Evolutionary conservation across 139 green algal genomes (phyloP).

Genomic region (Micromonas commoda): DNA sequence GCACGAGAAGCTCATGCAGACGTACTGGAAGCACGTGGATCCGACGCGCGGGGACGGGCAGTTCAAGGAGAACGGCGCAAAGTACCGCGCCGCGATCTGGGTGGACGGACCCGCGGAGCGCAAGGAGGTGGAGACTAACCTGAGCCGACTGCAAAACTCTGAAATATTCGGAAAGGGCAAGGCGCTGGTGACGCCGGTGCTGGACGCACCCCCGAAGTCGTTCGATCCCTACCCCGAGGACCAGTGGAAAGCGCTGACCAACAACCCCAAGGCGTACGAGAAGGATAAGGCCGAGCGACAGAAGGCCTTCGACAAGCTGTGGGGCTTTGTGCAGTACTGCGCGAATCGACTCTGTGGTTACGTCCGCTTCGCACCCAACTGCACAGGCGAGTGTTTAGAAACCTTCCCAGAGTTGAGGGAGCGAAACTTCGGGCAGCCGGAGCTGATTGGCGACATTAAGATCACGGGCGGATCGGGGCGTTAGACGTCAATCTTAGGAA

Average conservation of each 20-base stretch:
- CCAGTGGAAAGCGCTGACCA: background rate
- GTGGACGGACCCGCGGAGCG: background rate
- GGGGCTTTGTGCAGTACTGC: slow-evolving; percentile 35
- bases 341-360: slow-evolving; percentile 29
- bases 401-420: slow-evolving; percentile 29
- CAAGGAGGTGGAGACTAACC: background rate
- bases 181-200: background rate
- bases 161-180: background rate
- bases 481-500: no score
- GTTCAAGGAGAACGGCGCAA: slow-evolving; percentile 20
- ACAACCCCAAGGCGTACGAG: slow-evolving; percentile 19
- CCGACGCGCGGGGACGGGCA: slow-evolving; percentile 27
- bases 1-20: slow-evolving; percentile 14
- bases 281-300: slow-evolving; percentile 14
- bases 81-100: slow-evolving; percentile 20
- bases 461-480: slow-evolving; percentile 15
- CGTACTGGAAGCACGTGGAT: slow-evolving; percentile 23
- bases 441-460: slow-evolving; percentile 24
- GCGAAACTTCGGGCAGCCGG: slow-evolving; percentile 26
- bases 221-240: slow-evolving; percentile 9
- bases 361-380: slow-evolving; percentile 30
- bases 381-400: slow-evolving; percentile 6
- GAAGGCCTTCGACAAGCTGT: slow-evolving; percentile 18
- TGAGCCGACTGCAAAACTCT: background rate
- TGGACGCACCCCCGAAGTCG: slow-evolving; percentile 1